A percentile compares a stretch with the other conserved stretches of the same genome.
Evolutionary conservation across 305 asterid species (phyloP).

Genomic region (Coffea humblotiana): DNA sequence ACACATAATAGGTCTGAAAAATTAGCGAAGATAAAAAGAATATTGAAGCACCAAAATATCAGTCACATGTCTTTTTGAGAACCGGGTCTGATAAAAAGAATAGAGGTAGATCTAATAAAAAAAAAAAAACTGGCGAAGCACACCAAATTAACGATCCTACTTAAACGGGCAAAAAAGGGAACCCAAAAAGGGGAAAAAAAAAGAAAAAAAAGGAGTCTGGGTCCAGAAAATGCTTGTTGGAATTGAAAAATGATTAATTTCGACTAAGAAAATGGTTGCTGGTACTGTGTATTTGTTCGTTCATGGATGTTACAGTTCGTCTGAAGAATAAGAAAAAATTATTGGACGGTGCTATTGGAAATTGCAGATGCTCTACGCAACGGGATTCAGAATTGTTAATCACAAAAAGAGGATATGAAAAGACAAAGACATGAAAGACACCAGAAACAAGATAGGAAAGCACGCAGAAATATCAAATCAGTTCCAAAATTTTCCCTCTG

Average conservation of each 20-base stretch:
- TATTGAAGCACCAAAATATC: too few relatives aligned
- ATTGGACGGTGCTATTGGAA: not conserved
- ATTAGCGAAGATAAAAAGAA: too few relatives aligned
- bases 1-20: too few relatives aligned
- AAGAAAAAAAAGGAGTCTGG: not conserved
- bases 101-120: too few relatives aligned
- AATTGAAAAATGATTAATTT: not conserved
- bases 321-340: not conserved
- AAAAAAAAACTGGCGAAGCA: too few relatives aligned
- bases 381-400: too few relatives aligned
- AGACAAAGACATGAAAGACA: slow-evolving; percentile 2
- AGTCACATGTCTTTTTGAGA: too few relatives aligned
- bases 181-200: too few relatives aligned
- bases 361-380: not conserved
- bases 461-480: not conserved
- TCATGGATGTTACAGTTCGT: not conserved
- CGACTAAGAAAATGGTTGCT: not conserved
- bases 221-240: not conserved
- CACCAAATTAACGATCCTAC: not conserved
- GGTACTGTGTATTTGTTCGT: not conserved
- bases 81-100: too few relatives aligned
- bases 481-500: not conserved
- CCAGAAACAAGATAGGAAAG: not conserved
- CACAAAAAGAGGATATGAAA: not conserved
- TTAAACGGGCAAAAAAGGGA: not conserved